Conservation (phyloP, 805 yeast species). For the Candida quercuum region DNA sequence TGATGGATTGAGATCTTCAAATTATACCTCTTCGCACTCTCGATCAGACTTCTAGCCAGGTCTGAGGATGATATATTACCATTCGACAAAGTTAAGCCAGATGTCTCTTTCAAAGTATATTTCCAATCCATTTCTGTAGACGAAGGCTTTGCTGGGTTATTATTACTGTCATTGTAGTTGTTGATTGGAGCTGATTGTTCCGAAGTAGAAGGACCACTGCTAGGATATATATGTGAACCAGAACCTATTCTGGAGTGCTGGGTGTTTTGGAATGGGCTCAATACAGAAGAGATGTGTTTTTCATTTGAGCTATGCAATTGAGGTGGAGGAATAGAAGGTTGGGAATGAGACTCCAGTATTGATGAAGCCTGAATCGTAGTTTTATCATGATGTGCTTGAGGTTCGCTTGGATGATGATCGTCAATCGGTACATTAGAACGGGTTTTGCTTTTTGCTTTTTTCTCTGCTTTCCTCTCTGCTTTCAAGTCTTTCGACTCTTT, state of each 20-base stretch:
- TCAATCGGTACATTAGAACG: neutral
- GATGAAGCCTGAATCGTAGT: no score
- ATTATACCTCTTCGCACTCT: constrained; percentile 52
- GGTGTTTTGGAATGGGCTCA: no score
- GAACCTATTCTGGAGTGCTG: no score
- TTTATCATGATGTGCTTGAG: neutral
- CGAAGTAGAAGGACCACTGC: no score
- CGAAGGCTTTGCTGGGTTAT: constrained; percentile 22
- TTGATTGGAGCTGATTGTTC: constrained; percentile 2
- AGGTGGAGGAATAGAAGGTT: neutral
- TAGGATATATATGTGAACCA: no score
- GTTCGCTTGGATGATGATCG: neutral
- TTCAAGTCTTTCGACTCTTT: neutral
- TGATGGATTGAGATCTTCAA: constrained; percentile 73
- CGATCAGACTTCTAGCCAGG: constrained; percentile 50
- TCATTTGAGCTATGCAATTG: no score
- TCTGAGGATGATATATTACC: constrained; percentile 52
- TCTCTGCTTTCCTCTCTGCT: constrained; percentile 1
- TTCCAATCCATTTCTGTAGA: constrained; percentile 52
- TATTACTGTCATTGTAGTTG: neutral
- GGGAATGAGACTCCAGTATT: no score
- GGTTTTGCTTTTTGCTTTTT: no score
- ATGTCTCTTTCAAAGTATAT: constrained; percentile 44
- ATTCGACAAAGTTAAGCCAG: constrained; percentile 38
- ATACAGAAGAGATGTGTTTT: no score